Evolutionary conservation across 306 rosid species (phyloP).

Genomic region (Gillenia trifoliata): DNA sequence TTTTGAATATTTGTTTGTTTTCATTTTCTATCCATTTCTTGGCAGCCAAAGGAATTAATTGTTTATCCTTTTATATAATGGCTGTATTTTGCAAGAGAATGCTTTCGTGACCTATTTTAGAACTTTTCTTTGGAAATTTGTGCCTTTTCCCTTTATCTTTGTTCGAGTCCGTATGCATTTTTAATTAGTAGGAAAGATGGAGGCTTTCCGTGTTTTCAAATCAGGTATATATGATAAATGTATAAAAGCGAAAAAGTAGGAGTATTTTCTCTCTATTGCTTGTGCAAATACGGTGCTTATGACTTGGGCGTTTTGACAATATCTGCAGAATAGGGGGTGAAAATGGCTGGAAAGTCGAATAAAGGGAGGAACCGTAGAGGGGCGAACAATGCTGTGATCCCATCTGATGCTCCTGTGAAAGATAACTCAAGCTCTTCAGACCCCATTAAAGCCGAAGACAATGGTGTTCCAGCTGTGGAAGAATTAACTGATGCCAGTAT

Average conservation of each 20-base stretch:
- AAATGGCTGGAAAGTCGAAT: slow-evolving; percentile 90
- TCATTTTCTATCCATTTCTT: neutral
- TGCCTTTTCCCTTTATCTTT: neutral
- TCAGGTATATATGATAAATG: neutral
- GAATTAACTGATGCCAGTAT: slow-evolving; percentile 31
- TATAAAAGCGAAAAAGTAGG: neutral
- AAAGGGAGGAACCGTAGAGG: slow-evolving; percentile 64
- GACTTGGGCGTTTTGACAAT: slow-evolving; percentile 3
- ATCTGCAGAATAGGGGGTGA: slow-evolving; percentile 25
- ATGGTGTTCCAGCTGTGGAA: slow-evolving; percentile 30
- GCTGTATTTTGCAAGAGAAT: neutral
- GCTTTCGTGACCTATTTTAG: neutral
- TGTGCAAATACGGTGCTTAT: neutral
- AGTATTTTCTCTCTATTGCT: neutral
- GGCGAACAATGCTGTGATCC: slow-evolving; percentile 24
- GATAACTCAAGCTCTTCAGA: slow-evolving; percentile 25
- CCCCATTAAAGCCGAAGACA: slow-evolving; percentile 30
- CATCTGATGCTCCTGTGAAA: slow-evolving; percentile 34
- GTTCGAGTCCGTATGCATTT: neutral
- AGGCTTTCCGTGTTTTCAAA: neutral
- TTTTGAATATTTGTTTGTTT: neutral
- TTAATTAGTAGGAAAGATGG: neutral
- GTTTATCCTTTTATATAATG: neutral
- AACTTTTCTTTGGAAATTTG: neutral
- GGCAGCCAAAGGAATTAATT: neutral